A percentile compares a stretch with the other conserved stretches of the same genome.
Conservation (phyloP, 2,329 filamentous ascomycete species). For the Penicillium sp. region DNA sequence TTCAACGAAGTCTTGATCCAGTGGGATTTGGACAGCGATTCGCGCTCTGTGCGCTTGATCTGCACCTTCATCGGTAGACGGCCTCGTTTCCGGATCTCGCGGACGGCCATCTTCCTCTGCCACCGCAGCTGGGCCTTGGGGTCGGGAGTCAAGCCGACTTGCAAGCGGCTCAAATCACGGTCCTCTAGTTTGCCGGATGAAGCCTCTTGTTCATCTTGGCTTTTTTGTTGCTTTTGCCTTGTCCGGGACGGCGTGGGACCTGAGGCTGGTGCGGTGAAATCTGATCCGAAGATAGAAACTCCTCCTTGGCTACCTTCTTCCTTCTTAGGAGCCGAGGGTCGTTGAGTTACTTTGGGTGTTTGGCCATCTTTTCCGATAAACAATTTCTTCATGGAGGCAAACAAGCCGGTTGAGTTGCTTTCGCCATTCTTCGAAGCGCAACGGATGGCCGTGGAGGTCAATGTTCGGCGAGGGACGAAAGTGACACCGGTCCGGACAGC, state of each 20-base stretch:
- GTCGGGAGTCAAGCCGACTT: conserved; percentile 69
- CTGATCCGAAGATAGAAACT: conserved; percentile 46
- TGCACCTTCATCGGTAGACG: conserved; percentile 65
- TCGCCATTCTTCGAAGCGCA: conserved; percentile 30
- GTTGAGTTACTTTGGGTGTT: conserved; percentile 32
- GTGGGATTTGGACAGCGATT: conserved; percentile 62
- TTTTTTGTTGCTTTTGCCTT: conserved; percentile 14
- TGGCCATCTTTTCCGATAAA: conserved; percentile 30
- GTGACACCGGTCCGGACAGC: conserved; percentile 35
- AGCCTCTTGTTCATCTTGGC: conserved; percentile 4
- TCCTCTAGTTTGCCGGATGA: conserved; percentile 25
- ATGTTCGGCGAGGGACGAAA: conserved; percentile 38
- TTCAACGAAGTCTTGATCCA: conserved; percentile 82
- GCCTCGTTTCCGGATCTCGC: conserved; percentile 67
- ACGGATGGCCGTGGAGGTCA: conserved; percentile 33
- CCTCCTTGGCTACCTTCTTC: conserved; percentile 37
- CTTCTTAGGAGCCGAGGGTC: conserved; percentile 31
- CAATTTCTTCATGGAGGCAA: conserved; percentile 39
- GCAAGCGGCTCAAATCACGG: conserved; percentile 56
- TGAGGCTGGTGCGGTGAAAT: conserved; percentile 24
- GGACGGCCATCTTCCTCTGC: conserved; percentile 81
- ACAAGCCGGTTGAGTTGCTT: conserved; percentile 21
- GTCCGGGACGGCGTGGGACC: conserved; percentile 30
- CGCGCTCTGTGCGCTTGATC: conserved; percentile 65
- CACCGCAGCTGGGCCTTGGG: conserved; percentile 69